Conservation (phyloP, 805 yeast species). For the Wickerhamomyces sydowiorum region DNA sequence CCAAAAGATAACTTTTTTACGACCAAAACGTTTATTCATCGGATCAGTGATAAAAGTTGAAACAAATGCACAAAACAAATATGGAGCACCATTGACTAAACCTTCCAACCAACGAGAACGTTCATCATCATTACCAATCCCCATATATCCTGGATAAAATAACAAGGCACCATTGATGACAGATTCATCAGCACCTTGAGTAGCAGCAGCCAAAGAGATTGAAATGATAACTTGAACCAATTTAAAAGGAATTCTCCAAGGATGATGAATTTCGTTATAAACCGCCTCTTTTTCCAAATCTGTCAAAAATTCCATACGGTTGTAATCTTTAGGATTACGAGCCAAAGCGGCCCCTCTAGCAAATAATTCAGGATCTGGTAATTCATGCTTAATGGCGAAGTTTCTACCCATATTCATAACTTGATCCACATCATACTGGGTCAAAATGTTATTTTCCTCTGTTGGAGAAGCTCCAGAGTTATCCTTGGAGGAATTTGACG, state of each 20-base stretch:
- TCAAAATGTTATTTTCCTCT: constrained; percentile 38
- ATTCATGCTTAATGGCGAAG: constrained; percentile 49
- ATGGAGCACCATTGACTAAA: constrained; percentile 65
- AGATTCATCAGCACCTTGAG: constrained; percentile 77
- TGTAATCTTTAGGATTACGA: constrained; percentile 50
- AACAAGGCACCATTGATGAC: constrained; percentile 70
- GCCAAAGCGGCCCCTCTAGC: constrained; percentile 66
- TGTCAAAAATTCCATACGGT: constrained; percentile 47
- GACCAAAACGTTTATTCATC: constrained; percentile 49
- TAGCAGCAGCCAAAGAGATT: constrained; percentile 75
- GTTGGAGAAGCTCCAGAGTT: constrained; percentile 3
- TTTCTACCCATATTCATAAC: constrained; percentile 66
- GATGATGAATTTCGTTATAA: constrained; percentile 38
- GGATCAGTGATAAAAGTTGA: constrained; percentile 63
- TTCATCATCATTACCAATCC: constrained; percentile 39
- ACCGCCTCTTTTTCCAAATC: constrained; percentile 52
- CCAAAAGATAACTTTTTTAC: constrained; percentile 63
- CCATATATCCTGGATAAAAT: constrained; percentile 52
- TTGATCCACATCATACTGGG: constrained; percentile 55
- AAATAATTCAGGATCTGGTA: constrained; percentile 46
- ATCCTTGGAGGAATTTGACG: no score
- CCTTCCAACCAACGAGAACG: constrained; percentile 56
- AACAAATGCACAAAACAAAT: constrained; percentile 53
- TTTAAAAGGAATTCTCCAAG: constrained; percentile 38
- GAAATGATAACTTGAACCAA: constrained; percentile 52